phyloP scores from a whole-genome alignment of 1,139 yeast species.

The Casaregolazyma lundiana region DNA sequence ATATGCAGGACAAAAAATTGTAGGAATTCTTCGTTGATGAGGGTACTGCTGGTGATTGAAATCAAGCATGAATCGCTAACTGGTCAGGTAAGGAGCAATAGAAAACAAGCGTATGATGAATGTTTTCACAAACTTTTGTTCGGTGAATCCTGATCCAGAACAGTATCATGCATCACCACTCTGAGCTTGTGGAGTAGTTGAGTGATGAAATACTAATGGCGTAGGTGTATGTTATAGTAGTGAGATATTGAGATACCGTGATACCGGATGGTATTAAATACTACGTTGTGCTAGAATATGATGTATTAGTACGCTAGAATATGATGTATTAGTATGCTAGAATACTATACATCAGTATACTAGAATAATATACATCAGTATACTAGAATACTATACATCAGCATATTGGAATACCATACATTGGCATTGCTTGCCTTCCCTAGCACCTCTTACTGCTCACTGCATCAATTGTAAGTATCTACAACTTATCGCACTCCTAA shows the following conservation, averaged over 20 bases:
- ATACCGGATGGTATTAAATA: neutral
- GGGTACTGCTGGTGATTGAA: slow-evolving; percentile 18
- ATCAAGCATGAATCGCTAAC: slow-evolving; percentile 1
- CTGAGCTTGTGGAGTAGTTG: slow-evolving; percentile 42
- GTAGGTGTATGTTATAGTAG: neutral
- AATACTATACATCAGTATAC: neutral
- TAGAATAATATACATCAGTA: neutral
- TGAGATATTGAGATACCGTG: neutral
- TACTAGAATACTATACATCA: neutral
- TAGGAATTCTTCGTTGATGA: slow-evolving; percentile 69
- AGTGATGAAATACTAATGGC: neutral
- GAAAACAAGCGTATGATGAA: slow-evolving; percentile 28
- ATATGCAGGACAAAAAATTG: slow-evolving; percentile 59
- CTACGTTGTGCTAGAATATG: neutral
- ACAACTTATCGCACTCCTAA: neutral
- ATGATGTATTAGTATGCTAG: neutral
- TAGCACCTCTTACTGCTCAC: too few relatives aligned
- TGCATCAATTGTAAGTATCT: neutral
- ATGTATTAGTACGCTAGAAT: neutral
- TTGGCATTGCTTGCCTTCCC: too few relatives aligned
- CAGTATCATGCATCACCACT: slow-evolving; percentile 84
- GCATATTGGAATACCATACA: too few relatives aligned
- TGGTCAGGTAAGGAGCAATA: slow-evolving; percentile 6
- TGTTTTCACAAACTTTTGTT: slow-evolving; percentile 21
- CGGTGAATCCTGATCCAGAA: slow-evolving; percentile 59